These are phyloP conservation scores for Gossypium schwendimanii DNA, from an alignment of 441 rosid species.

Conservation along the genomic window DNA sequence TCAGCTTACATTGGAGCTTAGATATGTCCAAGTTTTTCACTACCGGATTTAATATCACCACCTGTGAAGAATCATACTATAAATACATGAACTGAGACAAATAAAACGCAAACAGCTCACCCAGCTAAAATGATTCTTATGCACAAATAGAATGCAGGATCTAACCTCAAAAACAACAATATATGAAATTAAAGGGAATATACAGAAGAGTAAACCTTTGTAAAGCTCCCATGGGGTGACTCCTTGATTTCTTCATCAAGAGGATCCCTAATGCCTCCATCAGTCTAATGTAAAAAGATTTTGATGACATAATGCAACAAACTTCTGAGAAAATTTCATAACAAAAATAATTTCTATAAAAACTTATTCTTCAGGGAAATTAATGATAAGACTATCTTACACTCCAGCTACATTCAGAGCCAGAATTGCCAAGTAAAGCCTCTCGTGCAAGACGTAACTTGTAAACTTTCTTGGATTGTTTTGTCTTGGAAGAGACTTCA, in stretches of 20 bases:
- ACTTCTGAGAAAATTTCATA: background rate
- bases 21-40: conserved; percentile 21
- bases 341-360: background rate
- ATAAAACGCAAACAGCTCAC: background rate
- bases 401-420: conserved; percentile 47
- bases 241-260: conserved; percentile 30
- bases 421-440: conserved; percentile 35
- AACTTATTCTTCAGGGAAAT: background rate
- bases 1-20: conserved; percentile 57
- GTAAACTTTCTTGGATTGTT: conserved; percentile 48
- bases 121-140: background rate
- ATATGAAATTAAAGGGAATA: background rate
- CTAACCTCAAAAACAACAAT: background rate
- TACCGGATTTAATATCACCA: conserved; percentile 45
- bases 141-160: background rate
- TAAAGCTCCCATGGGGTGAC: conserved; percentile 64
- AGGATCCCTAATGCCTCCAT: conserved; percentile 58
- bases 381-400: conserved; percentile 24
- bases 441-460: conserved; percentile 49
- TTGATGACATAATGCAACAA: conserved; percentile 4
- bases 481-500: conserved; percentile 59
- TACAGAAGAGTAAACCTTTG: conserved; percentile 38
- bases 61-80: conserved; percentile 24
- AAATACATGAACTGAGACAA: background rate
- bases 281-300: conserved; percentile 27